Conservation (phyloP, 306 rosid genomes). For the Vigna reflexopilosa region DNA sequence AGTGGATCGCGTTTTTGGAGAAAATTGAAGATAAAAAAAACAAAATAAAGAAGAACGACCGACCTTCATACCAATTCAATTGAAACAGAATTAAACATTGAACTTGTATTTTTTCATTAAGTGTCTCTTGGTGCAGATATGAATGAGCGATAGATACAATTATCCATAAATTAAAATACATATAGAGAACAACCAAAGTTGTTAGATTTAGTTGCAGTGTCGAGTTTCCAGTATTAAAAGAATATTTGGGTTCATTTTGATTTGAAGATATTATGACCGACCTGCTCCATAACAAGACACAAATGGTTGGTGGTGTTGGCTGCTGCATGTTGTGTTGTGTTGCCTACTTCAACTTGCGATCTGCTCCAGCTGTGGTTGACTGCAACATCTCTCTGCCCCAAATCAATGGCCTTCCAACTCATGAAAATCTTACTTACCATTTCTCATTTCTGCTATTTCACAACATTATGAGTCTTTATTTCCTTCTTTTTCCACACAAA, state of each 20-base stretch:
- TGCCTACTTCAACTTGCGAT: not conserved
- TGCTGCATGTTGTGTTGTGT: not conserved
- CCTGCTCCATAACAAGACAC: not conserved
- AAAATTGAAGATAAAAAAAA: no score
- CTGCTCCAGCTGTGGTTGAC: slow-evolving; percentile 42
- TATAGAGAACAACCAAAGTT: slow-evolving; percentile 39
- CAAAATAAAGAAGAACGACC: no score
- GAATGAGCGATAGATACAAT: not conserved
- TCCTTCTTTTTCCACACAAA: no score
- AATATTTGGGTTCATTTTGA: not conserved
- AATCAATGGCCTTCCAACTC: slow-evolving; percentile 22
- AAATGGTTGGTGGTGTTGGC: slow-evolving; percentile 37
- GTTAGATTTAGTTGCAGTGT: slow-evolving; percentile 40
- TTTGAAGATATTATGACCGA: not conserved
- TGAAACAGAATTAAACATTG: no score
- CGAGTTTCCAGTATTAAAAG: slow-evolving; percentile 12
- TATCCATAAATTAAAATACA: not conserved
- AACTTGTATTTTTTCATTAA: not conserved
- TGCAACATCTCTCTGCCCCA: slow-evolving; percentile 33
- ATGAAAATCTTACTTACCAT: not conserved
- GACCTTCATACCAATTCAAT: rapidly evolving
- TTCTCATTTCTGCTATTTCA: no score
- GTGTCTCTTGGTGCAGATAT: not conserved
- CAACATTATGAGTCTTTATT: no score
- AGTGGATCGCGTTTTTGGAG: rapidly evolving